Conservation (phyloP, 2,329 filamentous ascomycete species). For the Claviceps quebecensis region DNA sequence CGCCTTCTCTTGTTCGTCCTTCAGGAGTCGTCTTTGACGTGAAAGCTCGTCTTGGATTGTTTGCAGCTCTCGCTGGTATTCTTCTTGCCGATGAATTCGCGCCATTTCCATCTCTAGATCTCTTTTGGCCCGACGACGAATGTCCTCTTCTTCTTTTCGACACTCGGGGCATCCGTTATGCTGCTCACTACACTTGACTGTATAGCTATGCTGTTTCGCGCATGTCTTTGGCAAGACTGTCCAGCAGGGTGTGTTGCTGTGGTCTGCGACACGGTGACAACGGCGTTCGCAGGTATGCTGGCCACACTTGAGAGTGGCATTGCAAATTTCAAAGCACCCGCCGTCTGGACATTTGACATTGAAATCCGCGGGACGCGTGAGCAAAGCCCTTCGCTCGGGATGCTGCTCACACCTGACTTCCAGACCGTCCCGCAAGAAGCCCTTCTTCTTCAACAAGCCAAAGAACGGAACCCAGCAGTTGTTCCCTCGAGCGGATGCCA, state of each 20-base stretch:
- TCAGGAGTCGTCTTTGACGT: slow-evolving; percentile 21
- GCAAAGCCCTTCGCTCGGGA: slow-evolving; percentile 28
- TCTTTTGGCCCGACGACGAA: slow-evolving; percentile 26
- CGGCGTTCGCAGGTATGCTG: slow-evolving; percentile 42
- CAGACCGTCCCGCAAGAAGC: slow-evolving; percentile 44
- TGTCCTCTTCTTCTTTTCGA: slow-evolving; percentile 30
- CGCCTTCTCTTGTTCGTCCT: background rate
- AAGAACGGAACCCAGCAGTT: background rate
- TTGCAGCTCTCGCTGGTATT: slow-evolving; percentile 30
- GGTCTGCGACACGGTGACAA: slow-evolving; percentile 50
- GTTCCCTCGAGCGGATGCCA: slow-evolving; percentile 13
- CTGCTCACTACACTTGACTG: slow-evolving; percentile 29
- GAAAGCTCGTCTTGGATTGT: slow-evolving; percentile 40
- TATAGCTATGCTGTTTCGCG: slow-evolving; percentile 32
- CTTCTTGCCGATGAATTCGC: slow-evolving; percentile 27
- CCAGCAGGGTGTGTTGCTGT: slow-evolving; percentile 31
- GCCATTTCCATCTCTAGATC: slow-evolving; percentile 37
- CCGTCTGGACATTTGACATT: slow-evolving; percentile 51
- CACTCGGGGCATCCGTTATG: slow-evolving; percentile 36
- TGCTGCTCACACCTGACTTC: slow-evolving; percentile 48
- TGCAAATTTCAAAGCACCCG: slow-evolving; percentile 49
- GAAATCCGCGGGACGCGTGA: slow-evolving; percentile 43
- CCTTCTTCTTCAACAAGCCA: slow-evolving; percentile 33
- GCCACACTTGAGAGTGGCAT: slow-evolving; percentile 37
- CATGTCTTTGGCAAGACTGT: slow-evolving; percentile 32